Percentiles rank a stretch among this genome's conserved stretches.
Conservation (phyloP, 1,284 basidiomycete genomes). For the Cryptococcus neoformans region DNA sequence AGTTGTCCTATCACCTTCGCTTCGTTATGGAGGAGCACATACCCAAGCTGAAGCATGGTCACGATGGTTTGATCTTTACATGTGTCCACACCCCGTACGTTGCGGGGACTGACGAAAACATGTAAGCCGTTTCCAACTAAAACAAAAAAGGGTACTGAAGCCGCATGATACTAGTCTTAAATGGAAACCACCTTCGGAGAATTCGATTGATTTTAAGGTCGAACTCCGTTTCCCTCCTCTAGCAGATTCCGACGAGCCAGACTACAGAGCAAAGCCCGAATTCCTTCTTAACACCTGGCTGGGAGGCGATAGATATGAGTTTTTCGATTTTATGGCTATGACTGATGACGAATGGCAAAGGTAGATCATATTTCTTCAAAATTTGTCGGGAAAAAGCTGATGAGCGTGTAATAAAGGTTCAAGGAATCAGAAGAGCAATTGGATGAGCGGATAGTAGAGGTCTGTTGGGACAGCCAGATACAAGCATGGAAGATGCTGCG, state of each 20-base stretch:
- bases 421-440: constrained; percentile 80
- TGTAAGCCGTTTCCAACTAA: constrained; percentile 57
- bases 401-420: constrained; percentile 56
- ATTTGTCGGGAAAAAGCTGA: not conserved
- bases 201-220: constrained; percentile 96
- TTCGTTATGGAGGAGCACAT: constrained; percentile 82
- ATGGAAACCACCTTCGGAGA: constrained; percentile 99
- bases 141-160: not conserved
- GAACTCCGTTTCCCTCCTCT: constrained; percentile 83
- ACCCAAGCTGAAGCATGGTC: constrained; percentile 85
- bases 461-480: constrained; percentile 70
- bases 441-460: constrained; percentile 92
- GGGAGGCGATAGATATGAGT: constrained; percentile 67
- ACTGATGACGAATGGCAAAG: constrained; percentile 89
- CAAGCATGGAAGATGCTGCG: constrained; percentile 84
- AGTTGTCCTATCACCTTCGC: constrained; percentile 81
- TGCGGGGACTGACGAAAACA: constrained; percentile 86
- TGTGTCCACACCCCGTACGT: constrained; percentile 80
- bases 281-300: constrained; percentile 80
- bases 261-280: constrained; percentile 78
- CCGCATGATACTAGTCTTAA: constrained; percentile 63
- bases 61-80: constrained; percentile 97
- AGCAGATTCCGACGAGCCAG: constrained; percentile 58
- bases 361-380: constrained; percentile 54
- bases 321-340: constrained; percentile 82